Conservation (phyloP, 768 basidiomycete genomes). For the Boletus tylopilopsis region DNA sequence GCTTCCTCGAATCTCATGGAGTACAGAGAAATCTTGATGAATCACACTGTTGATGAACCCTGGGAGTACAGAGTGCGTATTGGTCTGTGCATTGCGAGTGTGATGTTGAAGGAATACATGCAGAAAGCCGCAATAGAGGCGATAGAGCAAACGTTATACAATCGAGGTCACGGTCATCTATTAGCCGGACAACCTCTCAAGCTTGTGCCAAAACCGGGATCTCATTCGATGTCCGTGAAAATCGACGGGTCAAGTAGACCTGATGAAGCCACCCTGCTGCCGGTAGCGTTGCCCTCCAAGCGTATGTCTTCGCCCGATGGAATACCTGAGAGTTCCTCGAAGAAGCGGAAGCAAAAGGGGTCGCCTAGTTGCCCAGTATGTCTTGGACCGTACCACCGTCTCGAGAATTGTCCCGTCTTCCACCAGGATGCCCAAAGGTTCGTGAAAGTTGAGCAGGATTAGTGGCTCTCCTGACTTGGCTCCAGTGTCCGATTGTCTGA, state of each 20-base stretch:
- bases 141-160: slow-evolving; percentile 62
- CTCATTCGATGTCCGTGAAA: slow-evolving; percentile 15
- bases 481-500: slow-evolving; percentile 44
- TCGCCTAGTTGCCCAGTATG: slow-evolving; percentile 47
- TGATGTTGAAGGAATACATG: slow-evolving; percentile 7
- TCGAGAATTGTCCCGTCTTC: slow-evolving; percentile 56
- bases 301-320: slow-evolving; percentile 33
- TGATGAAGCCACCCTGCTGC: neutral
- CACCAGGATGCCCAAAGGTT: slow-evolving; percentile 53
- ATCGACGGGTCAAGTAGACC: neutral
- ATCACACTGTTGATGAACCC: slow-evolving; percentile 63
- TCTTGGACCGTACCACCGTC: slow-evolving; percentile 38
- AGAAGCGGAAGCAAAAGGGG: slow-evolving; percentile 36
- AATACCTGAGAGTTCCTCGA: slow-evolving; percentile 26
- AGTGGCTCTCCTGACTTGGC: slow-evolving; percentile 5
- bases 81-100: neutral
- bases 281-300: slow-evolving; percentile 30
- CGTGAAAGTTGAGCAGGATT: neutral
- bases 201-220: slow-evolving; percentile 39
- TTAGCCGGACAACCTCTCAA: slow-evolving; percentile 64
- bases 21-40: slow-evolving; percentile 63
- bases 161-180: slow-evolving; percentile 52
- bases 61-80: slow-evolving; percentile 57
- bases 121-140: slow-evolving; percentile 64
- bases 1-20: slow-evolving; percentile 63